phyloP scores from a whole-genome alignment of 306 rosid genomes.

The Malus sieversii region DNA sequence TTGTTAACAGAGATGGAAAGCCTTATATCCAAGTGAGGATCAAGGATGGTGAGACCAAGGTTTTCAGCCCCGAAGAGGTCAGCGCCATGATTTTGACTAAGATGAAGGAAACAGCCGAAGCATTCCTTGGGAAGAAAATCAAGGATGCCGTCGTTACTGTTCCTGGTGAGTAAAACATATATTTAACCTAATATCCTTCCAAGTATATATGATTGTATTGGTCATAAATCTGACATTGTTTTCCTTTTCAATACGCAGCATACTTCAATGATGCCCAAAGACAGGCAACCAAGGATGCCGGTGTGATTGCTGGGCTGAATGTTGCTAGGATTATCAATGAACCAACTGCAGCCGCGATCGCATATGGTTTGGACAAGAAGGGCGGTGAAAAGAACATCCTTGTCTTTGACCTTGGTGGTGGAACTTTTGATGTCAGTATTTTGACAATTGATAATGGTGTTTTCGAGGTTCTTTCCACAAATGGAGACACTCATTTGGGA shows the following conservation, averaged over 20 bases:
- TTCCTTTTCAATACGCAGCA: conserved; percentile 39
- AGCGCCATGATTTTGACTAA: conserved; percentile 80
- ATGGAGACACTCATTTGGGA: conserved; percentile 99
- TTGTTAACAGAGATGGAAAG: conserved; percentile 94
- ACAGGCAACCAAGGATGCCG: conserved; percentile 99
- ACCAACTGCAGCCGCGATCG: conserved; percentile 98
- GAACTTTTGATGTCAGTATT: conserved; percentile 94
- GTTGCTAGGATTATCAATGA: conserved; percentile 97
- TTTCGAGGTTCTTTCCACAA: conserved; percentile 90
- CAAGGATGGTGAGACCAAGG: conserved; percentile 93
- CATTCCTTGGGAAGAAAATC: conserved; percentile 91
- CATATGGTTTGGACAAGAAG: conserved; percentile 94
- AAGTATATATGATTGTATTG: neutral
- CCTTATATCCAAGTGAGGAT: conserved; percentile 82
- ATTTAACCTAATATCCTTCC: neutral
- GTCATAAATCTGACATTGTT: neutral
- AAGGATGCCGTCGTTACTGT: conserved; percentile 89
- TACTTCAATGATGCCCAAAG: conserved; percentile 99
- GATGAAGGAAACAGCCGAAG: conserved; percentile 99
- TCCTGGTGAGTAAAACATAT: conserved; percentile 50
- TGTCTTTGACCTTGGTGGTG: conserved; percentile 98
- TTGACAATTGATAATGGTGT: conserved; percentile 98
- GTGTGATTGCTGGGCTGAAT: conserved; percentile 86
- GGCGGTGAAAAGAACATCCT: conserved; percentile 99
- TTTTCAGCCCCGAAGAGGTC: conserved; percentile 94